Evolutionary conservation across 371 early-diverging fungal genomes (phyloP).

Genomic region (Mucor velutinosus): DNA sequence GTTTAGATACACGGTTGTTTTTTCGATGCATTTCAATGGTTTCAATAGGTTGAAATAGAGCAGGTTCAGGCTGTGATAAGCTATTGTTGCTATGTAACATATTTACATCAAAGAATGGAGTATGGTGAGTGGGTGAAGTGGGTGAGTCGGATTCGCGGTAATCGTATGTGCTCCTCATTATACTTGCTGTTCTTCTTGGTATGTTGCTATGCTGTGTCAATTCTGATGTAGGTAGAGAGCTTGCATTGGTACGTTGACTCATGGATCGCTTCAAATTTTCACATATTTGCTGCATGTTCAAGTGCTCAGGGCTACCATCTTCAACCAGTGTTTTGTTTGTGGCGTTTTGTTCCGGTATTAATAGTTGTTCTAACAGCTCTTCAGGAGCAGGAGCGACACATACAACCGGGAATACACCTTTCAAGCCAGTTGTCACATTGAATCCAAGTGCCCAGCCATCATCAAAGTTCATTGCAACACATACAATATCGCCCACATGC

Average conservation of each 20-base stretch:
- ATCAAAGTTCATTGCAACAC: constrained; percentile 60
- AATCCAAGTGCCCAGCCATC: constrained; percentile 78
- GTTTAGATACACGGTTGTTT: constrained; percentile 32
- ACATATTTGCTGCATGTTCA: constrained; percentile 23
- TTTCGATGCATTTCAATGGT: constrained; percentile 32
- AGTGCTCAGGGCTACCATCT: constrained; percentile 21
- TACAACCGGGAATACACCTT: constrained; percentile 75
- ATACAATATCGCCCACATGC: constrained; percentile 67
- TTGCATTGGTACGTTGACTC: constrained; percentile 17
- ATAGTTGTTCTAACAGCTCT: constrained; percentile 40
- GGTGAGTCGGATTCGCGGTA: constrained; percentile 39
- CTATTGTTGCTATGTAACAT: constrained; percentile 8
- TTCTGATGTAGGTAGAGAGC: constrained; percentile 7
- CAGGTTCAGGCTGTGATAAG: constrained; percentile 14
- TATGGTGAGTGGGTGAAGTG: constrained; percentile 42
- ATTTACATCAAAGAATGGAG: constrained; percentile 30
- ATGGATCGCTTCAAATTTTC: constrained; percentile 20
- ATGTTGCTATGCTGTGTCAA: constrained; percentile 38
- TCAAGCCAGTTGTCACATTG: constrained; percentile 65
- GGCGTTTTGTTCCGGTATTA: constrained; percentile 14
- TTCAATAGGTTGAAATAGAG: constrained; percentile 17
- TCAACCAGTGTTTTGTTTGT: constrained; percentile 34
- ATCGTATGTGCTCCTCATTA: constrained; percentile 31
- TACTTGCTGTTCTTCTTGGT: constrained; percentile 51
- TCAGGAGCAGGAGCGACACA: constrained; percentile 53